Conservation (phyloP, 169 alveolate species). For the Plasmodium sp. region DNA sequence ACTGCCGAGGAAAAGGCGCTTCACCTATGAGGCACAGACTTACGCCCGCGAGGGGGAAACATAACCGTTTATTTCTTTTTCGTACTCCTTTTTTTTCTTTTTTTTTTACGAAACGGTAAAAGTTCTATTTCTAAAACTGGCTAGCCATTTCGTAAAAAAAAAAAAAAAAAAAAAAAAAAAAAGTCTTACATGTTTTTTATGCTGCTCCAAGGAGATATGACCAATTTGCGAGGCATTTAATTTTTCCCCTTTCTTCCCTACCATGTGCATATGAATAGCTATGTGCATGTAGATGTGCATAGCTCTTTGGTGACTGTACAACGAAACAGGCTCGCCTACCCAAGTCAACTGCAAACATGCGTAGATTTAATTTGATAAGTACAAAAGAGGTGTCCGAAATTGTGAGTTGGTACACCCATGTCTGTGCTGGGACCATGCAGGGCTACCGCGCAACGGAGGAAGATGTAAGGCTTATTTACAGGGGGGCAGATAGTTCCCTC, state of each 20-base stretch:
- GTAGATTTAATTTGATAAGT: conserved; percentile 43
- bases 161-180: not conserved
- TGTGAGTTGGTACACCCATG: conserved; percentile 71
- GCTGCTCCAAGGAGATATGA: not conserved
- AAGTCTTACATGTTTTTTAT: not conserved
- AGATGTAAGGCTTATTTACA: conserved; percentile 12
- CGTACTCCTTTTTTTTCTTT: not conserved
- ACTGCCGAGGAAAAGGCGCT: not conserved
- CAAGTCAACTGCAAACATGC: conserved; percentile 18
- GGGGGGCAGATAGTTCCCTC: not conserved
- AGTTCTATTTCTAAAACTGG: not conserved
- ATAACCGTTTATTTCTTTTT: not conserved
- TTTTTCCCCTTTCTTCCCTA: not conserved
- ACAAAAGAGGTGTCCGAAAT: conserved; percentile 69
- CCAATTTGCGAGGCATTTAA: not conserved
- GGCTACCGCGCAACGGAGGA: conserved; percentile 65
- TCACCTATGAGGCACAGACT: not conserved
- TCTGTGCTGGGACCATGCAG: conserved; percentile 73
- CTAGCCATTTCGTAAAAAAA: not conserved
- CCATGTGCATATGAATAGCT: not conserved
- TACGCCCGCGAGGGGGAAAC: not conserved
- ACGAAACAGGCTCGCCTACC: not conserved
- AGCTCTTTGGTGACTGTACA: not conserved
- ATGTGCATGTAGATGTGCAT: not conserved
- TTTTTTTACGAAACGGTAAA: not conserved